Base-by-base conservation (phyloP, 23 red algal genomes). In the Pyropia yezoensis region DNA sequence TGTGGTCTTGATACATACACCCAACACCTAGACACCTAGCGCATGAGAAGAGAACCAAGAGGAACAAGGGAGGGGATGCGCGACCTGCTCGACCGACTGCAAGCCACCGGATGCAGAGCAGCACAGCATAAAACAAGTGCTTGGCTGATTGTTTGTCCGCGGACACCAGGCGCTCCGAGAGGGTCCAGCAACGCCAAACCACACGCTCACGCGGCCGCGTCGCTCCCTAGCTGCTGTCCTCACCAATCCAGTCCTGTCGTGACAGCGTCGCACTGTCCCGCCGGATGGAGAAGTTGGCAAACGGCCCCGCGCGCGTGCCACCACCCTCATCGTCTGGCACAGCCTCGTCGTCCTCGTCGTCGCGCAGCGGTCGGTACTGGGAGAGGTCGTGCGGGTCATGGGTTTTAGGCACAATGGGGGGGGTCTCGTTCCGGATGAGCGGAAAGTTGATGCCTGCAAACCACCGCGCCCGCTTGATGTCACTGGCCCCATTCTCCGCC, bases 381-480 rank as follows among this genome's bases (percentile, higher is more conserved):
- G 85, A 80, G 9, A 89, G 62, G 52, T 89, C 85, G 33, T 49
- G 52, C 11, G 85, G 85, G 66, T 89, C 74, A 6, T 74, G 85
- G 27, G 79, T 71, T 49, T 89, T 89, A 18, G 85, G 85, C 28
- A 79, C 73, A 27, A 89, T 79, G 18, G 85, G 73, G 27, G 85
- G 85, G 8, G 73, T 89, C 52, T 79, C 85, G 59, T 89, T 89
- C 17, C 74, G 67, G 55, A 89, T 74, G 30, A 96, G 81, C 51
- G 71, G 68, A 78, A 96, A 96, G 69, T 96, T 83, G 69, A 96
- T 74, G 18, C 80, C 78, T 1, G 73, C 62, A 62, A 96, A 96
- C 91, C 91, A 96, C 61, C 59, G 70, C 45, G 83, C 79, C 18
- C 74, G 72, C 73, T 89, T 96, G 64, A 96, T 84, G 49, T 96